A percentile compares a stretch with the other conserved stretches of the same genome.
Evolutionary conservation across 2,329 filamentous ascomycete species (phyloP).

Genomic region (Aschersonia sp.): DNA sequence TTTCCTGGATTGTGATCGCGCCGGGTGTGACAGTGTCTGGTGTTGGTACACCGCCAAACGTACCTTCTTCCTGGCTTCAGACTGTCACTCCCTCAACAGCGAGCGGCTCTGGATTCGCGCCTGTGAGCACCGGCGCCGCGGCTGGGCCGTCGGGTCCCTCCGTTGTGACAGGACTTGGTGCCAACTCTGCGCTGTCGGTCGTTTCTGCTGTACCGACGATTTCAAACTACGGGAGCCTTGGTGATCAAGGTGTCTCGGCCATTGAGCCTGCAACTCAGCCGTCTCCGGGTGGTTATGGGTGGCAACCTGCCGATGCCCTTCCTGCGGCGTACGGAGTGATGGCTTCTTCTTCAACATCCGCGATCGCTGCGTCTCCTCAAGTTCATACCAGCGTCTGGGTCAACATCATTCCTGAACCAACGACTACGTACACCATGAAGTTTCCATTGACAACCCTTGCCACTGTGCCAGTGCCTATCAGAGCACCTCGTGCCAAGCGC

Average conservation of each 20-base stretch:
- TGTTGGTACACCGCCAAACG: neutral
- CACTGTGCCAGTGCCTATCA: conserved; percentile 14
- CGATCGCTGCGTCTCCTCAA: conserved; percentile 5
- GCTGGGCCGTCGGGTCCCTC: conserved; percentile 11
- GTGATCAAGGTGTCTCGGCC: conserved; percentile 5
- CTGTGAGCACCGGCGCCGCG: conserved; percentile 10
- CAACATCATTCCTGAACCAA: conserved; percentile 22
- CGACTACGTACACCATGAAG: conserved; percentile 24
- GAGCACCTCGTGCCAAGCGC: conserved; percentile 7
- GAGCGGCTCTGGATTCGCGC: conserved; percentile 5
- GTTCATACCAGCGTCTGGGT: conserved; percentile 23
- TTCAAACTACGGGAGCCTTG: conserved; percentile 5
- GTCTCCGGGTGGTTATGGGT: conserved; percentile 10
- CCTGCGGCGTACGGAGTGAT: conserved; percentile 10
- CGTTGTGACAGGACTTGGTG: conserved; percentile 10
- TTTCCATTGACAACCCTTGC: conserved; percentile 23
- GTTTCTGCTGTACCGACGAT: conserved; percentile 7
- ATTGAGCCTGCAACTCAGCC: conserved; percentile 4
- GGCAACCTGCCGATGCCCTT: conserved; percentile 6
- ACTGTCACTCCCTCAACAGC: conserved; percentile 5
- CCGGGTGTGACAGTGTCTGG: conserved; percentile 15
- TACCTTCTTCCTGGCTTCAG: neutral
- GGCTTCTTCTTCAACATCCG: conserved; percentile 9
- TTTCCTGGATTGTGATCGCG: conserved; percentile 4
- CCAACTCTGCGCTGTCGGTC: conserved; percentile 8